phyloP scores from a whole-genome alignment of 495 filamentous ascomycete species.

The Neurospora sp. region DNA sequence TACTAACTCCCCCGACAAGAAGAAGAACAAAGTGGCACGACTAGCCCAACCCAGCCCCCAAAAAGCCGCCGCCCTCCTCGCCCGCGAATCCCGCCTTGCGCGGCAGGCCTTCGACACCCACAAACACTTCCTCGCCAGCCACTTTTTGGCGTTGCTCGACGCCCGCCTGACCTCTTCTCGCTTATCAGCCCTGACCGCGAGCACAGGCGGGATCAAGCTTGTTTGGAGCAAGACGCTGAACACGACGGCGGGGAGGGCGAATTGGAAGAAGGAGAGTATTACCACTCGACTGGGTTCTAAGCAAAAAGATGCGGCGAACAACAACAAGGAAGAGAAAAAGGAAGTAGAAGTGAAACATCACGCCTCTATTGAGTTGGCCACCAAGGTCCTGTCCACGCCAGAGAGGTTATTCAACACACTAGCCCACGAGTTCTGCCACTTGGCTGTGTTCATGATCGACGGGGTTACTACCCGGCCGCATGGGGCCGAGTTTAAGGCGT shows the following conservation, averaged over 20 bases:
- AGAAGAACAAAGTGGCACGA: too few species aligned
- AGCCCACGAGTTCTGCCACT: constrained; percentile 92
- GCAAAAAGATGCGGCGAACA: not conserved
- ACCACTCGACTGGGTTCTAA: constrained; percentile 10
- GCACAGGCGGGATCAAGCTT: constrained; percentile 68
- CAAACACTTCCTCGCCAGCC: constrained; percentile 56
- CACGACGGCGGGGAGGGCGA: constrained; percentile 79
- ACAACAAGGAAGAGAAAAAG: not conserved
- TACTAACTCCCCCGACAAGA: constrained; percentile 34
- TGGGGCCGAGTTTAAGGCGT: constrained; percentile 72
- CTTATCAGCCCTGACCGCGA: constrained; percentile 46
- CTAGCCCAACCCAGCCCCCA: too few species aligned
- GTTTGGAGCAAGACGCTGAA: constrained; percentile 77
- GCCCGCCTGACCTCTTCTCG: constrained; percentile 49
- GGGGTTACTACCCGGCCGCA: constrained; percentile 61
- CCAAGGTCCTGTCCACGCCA: constrained; percentile 71
- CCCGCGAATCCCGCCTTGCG: constrained; percentile 22
- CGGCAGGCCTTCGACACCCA: constrained; percentile 53
- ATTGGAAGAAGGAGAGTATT: constrained; percentile 59
- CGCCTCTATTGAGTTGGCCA: constrained; percentile 77
- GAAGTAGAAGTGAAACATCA: constrained; percentile 37
- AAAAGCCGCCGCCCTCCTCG: constrained; percentile 8
- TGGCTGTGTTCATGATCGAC: constrained; percentile 76
- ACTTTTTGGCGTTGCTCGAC: constrained; percentile 70
- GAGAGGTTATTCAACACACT: constrained; percentile 74